Evolutionary conservation across 169 alveolate species (phyloP).

Genomic region (Plasmodium vinckei): DNA sequence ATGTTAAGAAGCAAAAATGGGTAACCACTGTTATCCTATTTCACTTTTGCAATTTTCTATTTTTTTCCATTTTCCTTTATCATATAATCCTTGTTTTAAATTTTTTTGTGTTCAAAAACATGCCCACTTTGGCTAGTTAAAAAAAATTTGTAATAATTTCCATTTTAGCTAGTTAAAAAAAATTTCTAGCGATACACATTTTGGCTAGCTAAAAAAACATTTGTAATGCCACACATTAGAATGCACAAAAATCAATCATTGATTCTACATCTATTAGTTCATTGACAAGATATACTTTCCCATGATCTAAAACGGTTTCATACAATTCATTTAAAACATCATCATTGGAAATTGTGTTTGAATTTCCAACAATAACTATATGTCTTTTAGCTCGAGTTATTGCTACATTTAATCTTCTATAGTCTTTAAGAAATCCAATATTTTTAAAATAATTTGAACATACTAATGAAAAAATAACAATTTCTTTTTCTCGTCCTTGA

Average conservation of each 20-base stretch:
- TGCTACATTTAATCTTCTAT: slow-evolving; percentile 90
- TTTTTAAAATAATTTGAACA: slow-evolving; percentile 75
- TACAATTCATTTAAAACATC: slow-evolving; percentile 43
- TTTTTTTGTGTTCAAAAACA: no score
- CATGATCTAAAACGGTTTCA: slow-evolving; percentile 39
- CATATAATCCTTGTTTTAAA: no score
- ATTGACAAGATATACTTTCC: slow-evolving; percentile 56
- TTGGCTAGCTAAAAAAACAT: neutral
- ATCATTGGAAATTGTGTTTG: slow-evolving; percentile 77
- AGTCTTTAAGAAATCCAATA: slow-evolving; percentile 87
- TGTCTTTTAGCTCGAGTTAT: slow-evolving; percentile 89
- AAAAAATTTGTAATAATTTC: no score
- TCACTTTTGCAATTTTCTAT: no score
- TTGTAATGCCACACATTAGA: neutral
- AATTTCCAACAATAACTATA: slow-evolving; percentile 86
- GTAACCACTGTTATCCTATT: no score
- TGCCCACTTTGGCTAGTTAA: no score
- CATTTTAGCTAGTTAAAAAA: no score
- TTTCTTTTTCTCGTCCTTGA: slow-evolving; percentile 78
- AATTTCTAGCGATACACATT: no score
- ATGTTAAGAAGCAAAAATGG: no score
- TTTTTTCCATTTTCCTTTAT: no score
- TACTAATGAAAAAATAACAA: slow-evolving; percentile 69
- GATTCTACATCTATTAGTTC: slow-evolving; percentile 56
- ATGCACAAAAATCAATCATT: neutral